Conservation (phyloP, 164 flowering plant genomes). For the Magnolia sinica region DNA sequence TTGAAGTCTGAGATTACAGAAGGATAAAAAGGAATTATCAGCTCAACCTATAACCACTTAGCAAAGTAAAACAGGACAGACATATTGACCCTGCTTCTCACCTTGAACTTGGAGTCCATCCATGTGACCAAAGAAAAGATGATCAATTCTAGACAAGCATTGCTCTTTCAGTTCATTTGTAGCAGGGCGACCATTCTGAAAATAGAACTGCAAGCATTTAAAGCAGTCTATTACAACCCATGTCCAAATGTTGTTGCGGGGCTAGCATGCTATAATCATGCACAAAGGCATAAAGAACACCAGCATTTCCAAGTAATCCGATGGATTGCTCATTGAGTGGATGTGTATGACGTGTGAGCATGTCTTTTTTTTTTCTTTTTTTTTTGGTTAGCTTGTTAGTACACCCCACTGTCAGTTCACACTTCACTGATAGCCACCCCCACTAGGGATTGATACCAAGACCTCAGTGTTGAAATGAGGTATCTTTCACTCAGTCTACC, state of each 20-base stretch:
- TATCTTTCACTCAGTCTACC: too few species aligned
- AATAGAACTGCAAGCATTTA: constrained; percentile 76
- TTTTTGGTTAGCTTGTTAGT: too few species aligned
- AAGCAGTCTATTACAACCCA: constrained; percentile 7
- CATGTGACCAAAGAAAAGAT: constrained; percentile 60
- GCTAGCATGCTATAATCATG: background rate
- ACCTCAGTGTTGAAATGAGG: too few species aligned
- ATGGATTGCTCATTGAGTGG: too few species aligned
- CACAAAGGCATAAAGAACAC: background rate
- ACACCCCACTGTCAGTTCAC: too few species aligned
- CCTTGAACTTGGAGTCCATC: constrained; percentile 84
- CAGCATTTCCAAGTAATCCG: background rate
- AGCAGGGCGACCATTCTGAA: constrained; percentile 91
- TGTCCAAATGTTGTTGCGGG: background rate
- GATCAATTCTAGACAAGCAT: constrained; percentile 55
- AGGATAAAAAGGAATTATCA: constrained; percentile 4
- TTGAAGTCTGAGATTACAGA: constrained; percentile 60
- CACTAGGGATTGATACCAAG: too few species aligned
- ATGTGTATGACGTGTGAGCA: too few species aligned
- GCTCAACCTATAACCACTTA: background rate
- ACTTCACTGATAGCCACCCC: too few species aligned
- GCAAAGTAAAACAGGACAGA: background rate
- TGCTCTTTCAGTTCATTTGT: constrained; percentile 77
- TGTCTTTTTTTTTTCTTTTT: too few species aligned
- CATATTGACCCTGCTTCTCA: constrained; percentile 22